phyloP scores from a whole-genome alignment of 2,329 filamentous ascomycete genomes.

The Epichloe gansuensis region DNA sequence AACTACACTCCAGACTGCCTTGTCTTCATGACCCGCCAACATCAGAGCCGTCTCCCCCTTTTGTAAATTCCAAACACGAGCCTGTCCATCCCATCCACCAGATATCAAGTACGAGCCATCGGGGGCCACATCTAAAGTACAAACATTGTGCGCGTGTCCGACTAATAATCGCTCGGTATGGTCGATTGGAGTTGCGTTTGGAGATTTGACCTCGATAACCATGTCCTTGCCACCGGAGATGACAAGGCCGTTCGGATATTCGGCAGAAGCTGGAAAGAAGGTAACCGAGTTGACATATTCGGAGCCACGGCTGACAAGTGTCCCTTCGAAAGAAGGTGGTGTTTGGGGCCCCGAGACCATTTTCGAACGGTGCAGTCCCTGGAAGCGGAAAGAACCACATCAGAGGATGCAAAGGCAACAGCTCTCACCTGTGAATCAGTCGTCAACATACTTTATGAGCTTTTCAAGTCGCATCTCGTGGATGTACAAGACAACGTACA shows the following conservation, averaged over 20 bases:
- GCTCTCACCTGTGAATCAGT: conserved; percentile 58
- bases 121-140: conserved; percentile 66
- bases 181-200: conserved; percentile 51
- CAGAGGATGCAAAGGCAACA: conserved; percentile 62
- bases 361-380: conserved; percentile 80
- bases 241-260: conserved; percentile 66
- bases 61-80: conserved; percentile 72
- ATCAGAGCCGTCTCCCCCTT: conserved; percentile 69
- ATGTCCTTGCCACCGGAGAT: conserved; percentile 84
- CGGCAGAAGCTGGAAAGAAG: conserved; percentile 55
- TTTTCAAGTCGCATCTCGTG: not conserved
- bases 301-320: conserved; percentile 66
- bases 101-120: conserved; percentile 68
- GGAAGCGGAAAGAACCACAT: conserved; percentile 70
- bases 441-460: not conserved
- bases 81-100: conserved; percentile 85
- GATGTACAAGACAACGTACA: conserved; percentile 41
- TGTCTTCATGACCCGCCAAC: conserved; percentile 61
- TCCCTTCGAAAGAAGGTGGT: conserved; percentile 61
- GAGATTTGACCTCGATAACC: conserved; percentile 78
- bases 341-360: conserved; percentile 58
- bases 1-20: conserved; percentile 81
- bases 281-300: conserved; percentile 81
- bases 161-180: conserved; percentile 77
- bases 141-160: conserved; percentile 80